Evolutionary conservation across 2,329 filamentous ascomycete genomes (phyloP).

Genomic region (Aureobasidium melanogenum): DNA sequence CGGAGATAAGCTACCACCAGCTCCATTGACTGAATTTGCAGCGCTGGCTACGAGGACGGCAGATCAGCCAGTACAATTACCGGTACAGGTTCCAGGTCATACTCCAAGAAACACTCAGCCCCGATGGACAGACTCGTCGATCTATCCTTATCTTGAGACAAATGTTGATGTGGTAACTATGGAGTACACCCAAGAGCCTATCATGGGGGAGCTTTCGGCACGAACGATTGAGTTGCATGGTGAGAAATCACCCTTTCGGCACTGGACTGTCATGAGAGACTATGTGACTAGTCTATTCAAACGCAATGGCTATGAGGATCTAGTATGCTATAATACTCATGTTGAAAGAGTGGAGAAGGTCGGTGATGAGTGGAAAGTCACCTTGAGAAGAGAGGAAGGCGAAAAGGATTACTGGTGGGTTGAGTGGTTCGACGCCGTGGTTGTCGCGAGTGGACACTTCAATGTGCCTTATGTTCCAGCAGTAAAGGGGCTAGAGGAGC

Average conservation of each 20-base stretch:
- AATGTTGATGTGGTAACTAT: constrained; percentile 53
- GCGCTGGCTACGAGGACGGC: constrained; percentile 40
- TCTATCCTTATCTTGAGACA: constrained; percentile 57
- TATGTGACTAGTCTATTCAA: constrained; percentile 47
- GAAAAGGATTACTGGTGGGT: constrained; percentile 28
- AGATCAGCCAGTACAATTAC: constrained; percentile 41
- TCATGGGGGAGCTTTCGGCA: constrained; percentile 37
- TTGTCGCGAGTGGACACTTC: constrained; percentile 54
- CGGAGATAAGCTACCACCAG: constrained; percentile 27
- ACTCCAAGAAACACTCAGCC: constrained; percentile 35
- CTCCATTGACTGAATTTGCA: constrained; percentile 36
- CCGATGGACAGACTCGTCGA: constrained; percentile 48
- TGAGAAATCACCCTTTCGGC: constrained; percentile 50
- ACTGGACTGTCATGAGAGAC: constrained; percentile 47
- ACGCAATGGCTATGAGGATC: constrained; percentile 44
- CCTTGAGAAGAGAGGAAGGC: constrained; percentile 37
- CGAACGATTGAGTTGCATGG: constrained; percentile 44
- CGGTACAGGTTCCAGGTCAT: constrained; percentile 39
- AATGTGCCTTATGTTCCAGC: constrained; percentile 48
- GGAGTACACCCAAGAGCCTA: constrained; percentile 50
- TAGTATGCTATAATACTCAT: constrained; percentile 49
- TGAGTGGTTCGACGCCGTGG: constrained; percentile 53
- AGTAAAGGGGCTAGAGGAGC: constrained; percentile 41
- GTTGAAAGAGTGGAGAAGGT: constrained; percentile 51
- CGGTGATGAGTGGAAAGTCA: constrained; percentile 15